Evolutionary conservation across 2,329 filamentous ascomycete species (phyloP).

Genomic region (Nannizziopsis barbatae): DNA sequence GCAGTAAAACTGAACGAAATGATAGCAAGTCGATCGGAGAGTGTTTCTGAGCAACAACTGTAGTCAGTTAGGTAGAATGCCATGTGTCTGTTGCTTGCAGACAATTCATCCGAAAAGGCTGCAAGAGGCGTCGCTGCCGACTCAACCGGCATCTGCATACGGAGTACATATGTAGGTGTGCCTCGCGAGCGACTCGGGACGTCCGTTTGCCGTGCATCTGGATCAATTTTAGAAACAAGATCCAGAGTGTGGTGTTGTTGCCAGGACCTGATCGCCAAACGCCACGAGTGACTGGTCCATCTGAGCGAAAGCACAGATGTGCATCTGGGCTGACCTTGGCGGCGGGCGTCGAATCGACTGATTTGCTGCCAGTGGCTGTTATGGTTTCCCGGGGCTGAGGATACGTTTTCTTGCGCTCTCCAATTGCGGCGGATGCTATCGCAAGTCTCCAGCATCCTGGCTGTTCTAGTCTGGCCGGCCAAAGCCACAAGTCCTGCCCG

Average conservation of each 20-base stretch:
- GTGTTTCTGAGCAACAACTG: no score
- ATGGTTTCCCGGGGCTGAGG: conserved; percentile 4
- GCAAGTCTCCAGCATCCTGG: background rate
- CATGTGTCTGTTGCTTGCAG: no score
- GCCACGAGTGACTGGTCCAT: background rate
- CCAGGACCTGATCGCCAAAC: background rate
- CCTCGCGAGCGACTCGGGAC: no score
- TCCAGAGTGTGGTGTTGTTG: background rate
- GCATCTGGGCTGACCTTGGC: conserved; percentile 5
- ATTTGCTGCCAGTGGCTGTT: background rate
- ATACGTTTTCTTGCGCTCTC: conserved; percentile 3
- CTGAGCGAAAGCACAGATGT: background rate
- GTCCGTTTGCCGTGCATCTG: no score
- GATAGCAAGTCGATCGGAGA: no score
- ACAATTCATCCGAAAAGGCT: no score
- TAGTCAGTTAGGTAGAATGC: no score
- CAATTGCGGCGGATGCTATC: background rate
- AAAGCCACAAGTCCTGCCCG: background rate
- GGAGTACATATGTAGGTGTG: no score
- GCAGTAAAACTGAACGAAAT: no score
- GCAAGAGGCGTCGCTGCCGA: no score
- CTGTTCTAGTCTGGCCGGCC: background rate
- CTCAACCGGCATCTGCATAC: no score
- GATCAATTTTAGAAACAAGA: no score
- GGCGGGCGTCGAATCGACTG: background rate